Evolutionary conservation across 352 stramenopile species (phyloP), one percentile per base, ranked within the genome.

Genomic region (Phytophthora tubulina): DNA sequence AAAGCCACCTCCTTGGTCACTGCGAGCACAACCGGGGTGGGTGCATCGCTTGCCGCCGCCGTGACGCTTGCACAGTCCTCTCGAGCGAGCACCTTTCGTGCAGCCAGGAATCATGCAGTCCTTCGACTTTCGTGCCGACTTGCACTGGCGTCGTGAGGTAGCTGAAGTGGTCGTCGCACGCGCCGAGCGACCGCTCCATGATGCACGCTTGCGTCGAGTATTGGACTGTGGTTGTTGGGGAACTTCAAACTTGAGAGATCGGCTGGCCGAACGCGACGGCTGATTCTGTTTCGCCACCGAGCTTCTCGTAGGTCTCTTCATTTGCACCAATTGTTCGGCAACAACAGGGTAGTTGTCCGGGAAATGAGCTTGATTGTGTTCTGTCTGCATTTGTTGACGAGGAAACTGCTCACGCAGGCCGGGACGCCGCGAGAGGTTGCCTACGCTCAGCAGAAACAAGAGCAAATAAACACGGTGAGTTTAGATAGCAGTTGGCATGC

Each of bases 41-140:
- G 78, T 88, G 71, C 89, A 96, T 32, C 90, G 76, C 51, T 95
- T 97, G 6, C 90, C 90, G 10, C 90, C 90, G 9, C 90, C 90
- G 50, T 97, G 90, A 8, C 88, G 88, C 64, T 97, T 97, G 64
- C 90, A 97, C 4, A 96, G 74, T 31, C 89, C 88, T 79, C 78
- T 87, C 11, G 90, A 97, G 10, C 90, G 79, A 44, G 88, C 86
- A 9, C 84, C 85, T 81, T 94, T 95, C 31, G 63, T 80, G 49
- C 89, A 96, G 6, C 86, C 86, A 3, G 73, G 75, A 17, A 96
- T 72, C 27, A 81, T 73, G 65, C 88, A 96, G 55, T 91, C 75
- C 38, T 93, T 94, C 2, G 77, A 90, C 60, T 92, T 93, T 52
- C 85, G 76, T 1, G 72, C 67, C 3, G 86, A 87, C 15, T 84